These are phyloP conservation scores for Ustilago trichophora DNA, from an alignment of 1,284 basidiomycete species.

Conservation along the genomic window DNA sequence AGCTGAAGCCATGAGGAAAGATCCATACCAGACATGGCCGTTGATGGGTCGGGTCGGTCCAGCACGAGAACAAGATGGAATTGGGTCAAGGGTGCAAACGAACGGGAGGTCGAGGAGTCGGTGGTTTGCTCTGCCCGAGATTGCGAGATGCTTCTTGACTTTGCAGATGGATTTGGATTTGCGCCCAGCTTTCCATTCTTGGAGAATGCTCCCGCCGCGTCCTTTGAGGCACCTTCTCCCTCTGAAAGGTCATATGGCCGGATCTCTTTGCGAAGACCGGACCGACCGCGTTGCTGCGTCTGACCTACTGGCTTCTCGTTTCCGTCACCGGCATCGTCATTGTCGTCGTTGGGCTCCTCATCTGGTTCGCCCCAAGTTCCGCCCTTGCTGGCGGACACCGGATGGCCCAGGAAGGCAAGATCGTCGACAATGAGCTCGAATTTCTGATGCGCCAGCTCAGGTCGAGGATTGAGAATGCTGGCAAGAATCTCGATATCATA, in stretches of 20 bases:
- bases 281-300: constrained; percentile 22
- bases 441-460: constrained; percentile 86
- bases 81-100: constrained; percentile 33
- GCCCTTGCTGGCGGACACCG: constrained; percentile 77
- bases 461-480: constrained; percentile 79
- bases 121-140: constrained; percentile 7
- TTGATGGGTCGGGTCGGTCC: constrained; percentile 59
- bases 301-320: constrained; percentile 2
- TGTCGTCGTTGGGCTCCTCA: not conserved
- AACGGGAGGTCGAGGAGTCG: constrained; percentile 4
- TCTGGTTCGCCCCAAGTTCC: constrained; percentile 25
- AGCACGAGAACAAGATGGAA: constrained; percentile 65
- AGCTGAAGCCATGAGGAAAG: constrained; percentile 53
- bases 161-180: not conserved
- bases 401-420: constrained; percentile 93
- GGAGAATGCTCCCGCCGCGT: not conserved
- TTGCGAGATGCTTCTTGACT: constrained; percentile 10
- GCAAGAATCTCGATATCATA: constrained; percentile 84
- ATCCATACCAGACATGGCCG: constrained; percentile 47
- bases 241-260: constrained; percentile 25
- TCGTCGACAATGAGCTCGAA: constrained; percentile 93
- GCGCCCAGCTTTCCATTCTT: not conserved
- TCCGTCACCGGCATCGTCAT: not conserved
- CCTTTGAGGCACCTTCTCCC: not conserved
- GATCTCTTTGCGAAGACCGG: constrained; percentile 41